A percentile compares a stretch with the other conserved stretches of the same genome.
These are phyloP conservation scores for Wickerhamiella azyma DNA, from an alignment of 805 yeast genomes.

Conservation along the genomic window DNA sequence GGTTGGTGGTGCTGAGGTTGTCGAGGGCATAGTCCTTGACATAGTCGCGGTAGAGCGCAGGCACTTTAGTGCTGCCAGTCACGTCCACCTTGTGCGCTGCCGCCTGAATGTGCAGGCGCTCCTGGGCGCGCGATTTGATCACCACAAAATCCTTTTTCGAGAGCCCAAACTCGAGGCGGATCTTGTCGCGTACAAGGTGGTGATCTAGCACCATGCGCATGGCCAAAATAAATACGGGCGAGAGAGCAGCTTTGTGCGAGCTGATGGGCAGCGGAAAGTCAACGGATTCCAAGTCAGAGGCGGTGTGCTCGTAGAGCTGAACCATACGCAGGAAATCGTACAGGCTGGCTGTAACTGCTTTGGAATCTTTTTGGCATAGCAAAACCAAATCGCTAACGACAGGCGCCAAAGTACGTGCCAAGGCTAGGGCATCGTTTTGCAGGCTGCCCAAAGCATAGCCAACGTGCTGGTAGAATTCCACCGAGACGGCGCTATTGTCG, in stretches of 20 bases:
- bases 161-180: slow-evolving; percentile 2
- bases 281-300: not conserved
- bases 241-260: not conserved
- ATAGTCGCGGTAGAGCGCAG: not conserved
- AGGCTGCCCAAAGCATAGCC: slow-evolving; percentile 2
- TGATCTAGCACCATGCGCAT: slow-evolving; percentile 15
- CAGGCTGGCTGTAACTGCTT: not conserved
- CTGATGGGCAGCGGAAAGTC: not conserved
- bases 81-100: no score
- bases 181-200: slow-evolving; percentile 10
- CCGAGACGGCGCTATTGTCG: slow-evolving; percentile 2
- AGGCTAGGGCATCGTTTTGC: not conserved
- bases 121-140: not conserved
- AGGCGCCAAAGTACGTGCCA: not conserved
- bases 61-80: no score
- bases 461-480: not conserved
- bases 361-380: not conserved
- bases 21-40: slow-evolving; percentile 15
- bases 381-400: not conserved
- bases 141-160: not conserved
- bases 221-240: slow-evolving; percentile 13
- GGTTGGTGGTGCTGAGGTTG: slow-evolving; percentile 11
- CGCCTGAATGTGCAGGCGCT: not conserved
- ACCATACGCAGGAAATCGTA: slow-evolving; percentile 3
- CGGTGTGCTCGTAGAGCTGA: not conserved